Base-by-base conservation (phyloP, 768 basidiomycete genomes). In the Rhodotorula kratochvilovae region DNA sequence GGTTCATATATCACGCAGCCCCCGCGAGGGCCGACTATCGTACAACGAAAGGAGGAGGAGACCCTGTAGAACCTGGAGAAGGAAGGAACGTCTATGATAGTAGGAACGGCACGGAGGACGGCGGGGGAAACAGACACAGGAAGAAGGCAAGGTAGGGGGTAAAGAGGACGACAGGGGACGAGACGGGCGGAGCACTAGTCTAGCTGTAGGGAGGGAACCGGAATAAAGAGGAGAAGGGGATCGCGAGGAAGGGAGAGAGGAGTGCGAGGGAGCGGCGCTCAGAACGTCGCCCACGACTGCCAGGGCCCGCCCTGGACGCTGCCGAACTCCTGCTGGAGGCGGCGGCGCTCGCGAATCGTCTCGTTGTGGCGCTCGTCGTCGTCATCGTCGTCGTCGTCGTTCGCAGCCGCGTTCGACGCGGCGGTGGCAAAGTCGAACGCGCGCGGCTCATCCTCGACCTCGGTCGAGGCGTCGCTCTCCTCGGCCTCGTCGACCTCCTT, bases 251-350 rank as follows among this genome's bases (percentile, higher is more conserved):
- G 16, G 21, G 51, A 8, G 4, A 35, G 45, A 23, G 15, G 4
- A 21, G 45, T 29, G 21, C 17, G 39, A 29, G 57, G 25, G 23
- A 0, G 12, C 25, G 12, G 53, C 36, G 27, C 63, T 61, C 53
- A 72, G 62, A 72, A 72, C 6, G 71, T 72, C 21, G 66, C 62
- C 71, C 71, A 72, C 27, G 57, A 56, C 58, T 64, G 62, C 71
- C 71, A 72, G 25, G 66, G 57, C 36, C 60, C 66, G 33, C 66
- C 66, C 46, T 72, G 66, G 11, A 72, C 71, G 27, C 58, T 61
- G 3, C 71, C 71, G 23, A 55, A 72, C 59, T 67, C 63, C 63
- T 71, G 65, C 54, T 64, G 60, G 33, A 56, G 19, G 29, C 66
- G 11, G 46, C 63, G 50, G 12, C 67, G 71, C 33, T 68, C 67